phyloP scores from a whole-genome alignment of 139 green algal species.

The Axilococcus clingmanii region DNA sequence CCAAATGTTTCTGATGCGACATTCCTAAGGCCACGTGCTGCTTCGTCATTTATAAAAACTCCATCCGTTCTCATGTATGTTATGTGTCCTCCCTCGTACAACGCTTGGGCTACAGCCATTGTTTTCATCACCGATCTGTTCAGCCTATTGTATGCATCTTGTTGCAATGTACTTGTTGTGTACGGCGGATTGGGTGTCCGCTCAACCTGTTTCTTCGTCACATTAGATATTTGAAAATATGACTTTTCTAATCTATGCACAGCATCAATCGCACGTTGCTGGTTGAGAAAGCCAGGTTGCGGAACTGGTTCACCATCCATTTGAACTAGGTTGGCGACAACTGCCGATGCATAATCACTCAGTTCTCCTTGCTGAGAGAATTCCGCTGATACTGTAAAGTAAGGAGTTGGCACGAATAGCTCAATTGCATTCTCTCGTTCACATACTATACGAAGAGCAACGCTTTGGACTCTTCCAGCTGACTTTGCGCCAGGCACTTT shows the following conservation, averaged over 20 bases:
- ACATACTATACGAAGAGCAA: slow-evolving; percentile 74
- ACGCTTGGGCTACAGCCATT: slow-evolving; percentile 77
- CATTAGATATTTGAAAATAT: slow-evolving; percentile 11
- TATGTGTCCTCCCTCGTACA: slow-evolving; percentile 87
- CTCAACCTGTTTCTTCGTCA: slow-evolving; percentile 23
- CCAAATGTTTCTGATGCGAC: slow-evolving; percentile 18
- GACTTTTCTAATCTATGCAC: slow-evolving; percentile 18
- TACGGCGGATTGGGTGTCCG: slow-evolving; percentile 62
- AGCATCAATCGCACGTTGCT: slow-evolving; percentile 24
- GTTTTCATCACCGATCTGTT: slow-evolving; percentile 55
- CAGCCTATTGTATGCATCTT: slow-evolving; percentile 62
- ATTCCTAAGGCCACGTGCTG: slow-evolving; percentile 31
- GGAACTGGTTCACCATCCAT: slow-evolving; percentile 39
- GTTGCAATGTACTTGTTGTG: slow-evolving; percentile 84
- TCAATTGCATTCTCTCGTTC: slow-evolving; percentile 70
- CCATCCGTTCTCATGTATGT: slow-evolving; percentile 95
- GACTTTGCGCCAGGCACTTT: slow-evolving; percentile 68
- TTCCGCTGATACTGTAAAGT: slow-evolving; percentile 58
- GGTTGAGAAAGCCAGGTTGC: slow-evolving; percentile 22
- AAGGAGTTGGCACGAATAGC: slow-evolving; percentile 46
- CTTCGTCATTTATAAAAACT: slow-evolving; percentile 38
- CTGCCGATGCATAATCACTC: not conserved
- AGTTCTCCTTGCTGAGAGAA: slow-evolving; percentile 9
- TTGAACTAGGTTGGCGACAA: slow-evolving; percentile 11
- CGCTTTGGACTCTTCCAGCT: slow-evolving; percentile 73